These are phyloP conservation scores for Botryotinia convoluta DNA, from an alignment of 2,329 filamentous ascomycete genomes.

Conservation along the genomic window DNA sequence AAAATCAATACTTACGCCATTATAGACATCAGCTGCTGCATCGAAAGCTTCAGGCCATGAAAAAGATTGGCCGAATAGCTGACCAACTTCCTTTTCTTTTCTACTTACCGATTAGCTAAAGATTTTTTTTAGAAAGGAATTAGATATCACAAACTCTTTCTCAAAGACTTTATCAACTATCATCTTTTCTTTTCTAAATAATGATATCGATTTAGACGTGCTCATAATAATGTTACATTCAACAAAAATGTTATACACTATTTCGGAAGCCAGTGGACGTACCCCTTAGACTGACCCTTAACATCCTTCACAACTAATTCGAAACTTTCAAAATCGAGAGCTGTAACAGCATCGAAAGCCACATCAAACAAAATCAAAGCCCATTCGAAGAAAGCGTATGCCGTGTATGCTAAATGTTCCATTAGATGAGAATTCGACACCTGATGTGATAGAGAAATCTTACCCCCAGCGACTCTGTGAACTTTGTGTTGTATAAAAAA, in stretches of 20 bases:
- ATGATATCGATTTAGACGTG: constrained; percentile 37
- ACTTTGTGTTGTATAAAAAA: constrained; percentile 99
- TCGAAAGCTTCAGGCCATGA: constrained; percentile 74
- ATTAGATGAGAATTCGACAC: constrained; percentile 2
- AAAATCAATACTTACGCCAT: constrained; percentile 62
- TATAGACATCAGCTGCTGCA: constrained; percentile 83
- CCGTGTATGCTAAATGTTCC: constrained; percentile 75
- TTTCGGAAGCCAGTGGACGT: constrained; percentile 93
- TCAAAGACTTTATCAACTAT: constrained; percentile 55
- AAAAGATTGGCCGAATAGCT: constrained; percentile 69
- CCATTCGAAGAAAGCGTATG: constrained; percentile 98
- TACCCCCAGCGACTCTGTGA: constrained; percentile 88
- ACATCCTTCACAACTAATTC: constrained; percentile 86
- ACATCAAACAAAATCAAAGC: constrained; percentile 91
- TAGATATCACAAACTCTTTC: constrained; percentile 64
- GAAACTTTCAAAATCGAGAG: constrained; percentile 84
- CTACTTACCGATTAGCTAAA: constrained; percentile 45
- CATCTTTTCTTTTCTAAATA: constrained; percentile 43
- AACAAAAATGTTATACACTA: constrained; percentile 57
- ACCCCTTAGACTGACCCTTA: constrained; percentile 93
- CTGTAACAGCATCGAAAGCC: constrained; percentile 91
- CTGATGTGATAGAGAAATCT: constrained; percentile 35
- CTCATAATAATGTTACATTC: constrained; percentile 32
- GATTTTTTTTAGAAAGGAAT: constrained; percentile 33
- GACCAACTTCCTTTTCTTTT: constrained; percentile 70